Percentiles rank a stretch among this genome's conserved stretches.
phyloP scores from a whole-genome alignment of 2,329 filamentous ascomycete species.

The Aspergillus arachidicola region DNA sequence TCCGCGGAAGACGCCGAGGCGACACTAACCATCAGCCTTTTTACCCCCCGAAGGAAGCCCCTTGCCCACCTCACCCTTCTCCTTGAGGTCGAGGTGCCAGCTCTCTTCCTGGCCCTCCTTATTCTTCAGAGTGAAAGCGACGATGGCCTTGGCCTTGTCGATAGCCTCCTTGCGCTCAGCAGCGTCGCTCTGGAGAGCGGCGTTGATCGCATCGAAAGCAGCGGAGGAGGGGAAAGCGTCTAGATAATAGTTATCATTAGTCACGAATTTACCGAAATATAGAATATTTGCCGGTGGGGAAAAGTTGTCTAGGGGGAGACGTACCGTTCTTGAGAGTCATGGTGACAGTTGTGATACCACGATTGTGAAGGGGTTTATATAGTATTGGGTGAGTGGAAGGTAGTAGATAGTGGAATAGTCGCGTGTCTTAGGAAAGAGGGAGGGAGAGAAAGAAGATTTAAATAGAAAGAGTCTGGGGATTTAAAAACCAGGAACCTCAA shows the following conservation, averaged over 20 bases:
- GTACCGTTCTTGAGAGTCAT: conserved; percentile 77
- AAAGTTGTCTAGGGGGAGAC: conserved; percentile 23
- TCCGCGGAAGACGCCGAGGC: conserved; percentile 29
- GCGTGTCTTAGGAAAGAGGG: neutral
- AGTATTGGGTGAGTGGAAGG: conserved; percentile 4
- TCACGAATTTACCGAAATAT: neutral
- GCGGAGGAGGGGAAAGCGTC: conserved; percentile 85
- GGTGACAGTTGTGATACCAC: conserved; percentile 25
- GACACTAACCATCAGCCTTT: conserved; percentile 73
- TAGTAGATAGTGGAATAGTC: conserved; percentile 2
- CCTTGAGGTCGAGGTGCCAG: conserved; percentile 96
- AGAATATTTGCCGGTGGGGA: neutral
- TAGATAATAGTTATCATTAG: conserved; percentile 37
- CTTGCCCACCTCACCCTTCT: conserved; percentile 78
- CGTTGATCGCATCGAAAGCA: conserved; percentile 87
- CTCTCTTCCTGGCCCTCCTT: conserved; percentile 72
- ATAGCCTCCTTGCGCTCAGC: conserved; percentile 83
- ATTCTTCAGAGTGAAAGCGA: conserved; percentile 94
- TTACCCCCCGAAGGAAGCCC: conserved; percentile 68
- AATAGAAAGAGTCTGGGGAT: conserved; percentile 9
- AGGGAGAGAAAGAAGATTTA: conserved; percentile 7
- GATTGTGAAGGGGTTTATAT: neutral
- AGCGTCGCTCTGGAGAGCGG: conserved; percentile 67
- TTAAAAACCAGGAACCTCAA: conserved; percentile 24
- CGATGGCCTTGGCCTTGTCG: conserved; percentile 83